Conservation (phyloP, 1,284 basidiomycete genomes). For the Ceratobasidium papillatum region DNA sequence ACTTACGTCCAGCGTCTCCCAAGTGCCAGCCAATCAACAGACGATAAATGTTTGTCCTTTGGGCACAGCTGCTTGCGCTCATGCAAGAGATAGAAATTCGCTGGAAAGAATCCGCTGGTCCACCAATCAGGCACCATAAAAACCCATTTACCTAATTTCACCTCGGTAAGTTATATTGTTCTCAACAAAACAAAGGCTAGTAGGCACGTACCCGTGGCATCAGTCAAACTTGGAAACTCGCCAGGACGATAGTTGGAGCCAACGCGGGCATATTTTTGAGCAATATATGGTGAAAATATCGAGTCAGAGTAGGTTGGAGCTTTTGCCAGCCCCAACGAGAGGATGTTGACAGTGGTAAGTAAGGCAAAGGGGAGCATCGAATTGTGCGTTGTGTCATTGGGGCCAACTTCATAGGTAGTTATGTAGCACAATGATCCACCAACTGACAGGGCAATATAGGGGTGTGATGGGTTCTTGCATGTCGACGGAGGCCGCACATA, state of each 20-base stretch:
- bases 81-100: constrained; percentile 66
- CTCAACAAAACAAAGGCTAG: not conserved
- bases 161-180: not conserved
- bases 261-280: constrained; percentile 32
- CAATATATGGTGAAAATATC: constrained; percentile 33
- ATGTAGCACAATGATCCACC: no score
- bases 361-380: constrained; percentile 24
- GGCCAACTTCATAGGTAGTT: no score
- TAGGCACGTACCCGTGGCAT: not conserved
- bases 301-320: constrained; percentile 20
- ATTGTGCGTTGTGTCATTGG: no score
- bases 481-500: no score
- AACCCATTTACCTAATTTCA: constrained; percentile 62
- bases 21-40: constrained; percentile 59
- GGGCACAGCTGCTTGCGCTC: constrained; percentile 58
- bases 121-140: constrained; percentile 65
- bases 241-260: constrained; percentile 50
- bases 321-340: not conserved
- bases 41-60: constrained; percentile 13
- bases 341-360: not conserved
- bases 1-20: constrained; percentile 54
- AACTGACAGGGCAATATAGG: no score
- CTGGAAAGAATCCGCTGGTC: constrained; percentile 75
- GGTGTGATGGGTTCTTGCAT: no score
- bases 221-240: constrained; percentile 69